phyloP scores from a whole-genome alignment of 148 eudicot species.

The Diospyros kaki region DNA sequence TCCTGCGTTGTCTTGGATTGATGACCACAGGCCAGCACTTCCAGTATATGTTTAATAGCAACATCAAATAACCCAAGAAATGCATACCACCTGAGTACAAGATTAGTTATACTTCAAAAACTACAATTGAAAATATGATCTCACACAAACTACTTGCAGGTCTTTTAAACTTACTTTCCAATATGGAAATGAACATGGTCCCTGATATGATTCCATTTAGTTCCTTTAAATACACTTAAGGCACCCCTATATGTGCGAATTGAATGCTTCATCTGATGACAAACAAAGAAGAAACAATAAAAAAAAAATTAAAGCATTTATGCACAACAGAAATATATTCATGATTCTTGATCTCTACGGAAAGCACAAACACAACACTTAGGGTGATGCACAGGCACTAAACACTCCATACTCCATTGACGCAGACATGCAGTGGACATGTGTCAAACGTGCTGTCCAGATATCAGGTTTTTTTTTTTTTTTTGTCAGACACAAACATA shows the following conservation, averaged over 20 bases:
- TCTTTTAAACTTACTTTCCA: slow-evolving; percentile 63
- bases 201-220: slow-evolving; percentile 78
- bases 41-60: slow-evolving; percentile 77
- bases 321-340: not conserved
- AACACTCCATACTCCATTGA: too few species aligned
- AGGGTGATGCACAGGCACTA: too few species aligned
- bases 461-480: too few species aligned
- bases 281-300: slow-evolving; percentile 20
- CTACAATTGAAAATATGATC: slow-evolving; percentile 11
- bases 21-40: slow-evolving; percentile 83
- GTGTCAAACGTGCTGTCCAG: too few species aligned
- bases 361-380: too few species aligned
- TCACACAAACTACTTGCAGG: slow-evolving; percentile 8
- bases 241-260: slow-evolving; percentile 86
- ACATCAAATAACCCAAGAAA: slow-evolving; percentile 78
- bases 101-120: not conserved
- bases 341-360: not conserved
- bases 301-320: slow-evolving; percentile 9
- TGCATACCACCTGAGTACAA: slow-evolving; percentile 78
- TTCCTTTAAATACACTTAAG: slow-evolving; percentile 78
- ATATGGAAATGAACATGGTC: slow-evolving; percentile 92
- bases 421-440: too few species aligned
- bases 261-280: slow-evolving; percentile 80
- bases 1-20: slow-evolving; percentile 90
- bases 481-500: too few species aligned